phyloP scores from a whole-genome alignment of 371 early-diverging fungal genomes.

The Fennellomyces sp. region DNA sequence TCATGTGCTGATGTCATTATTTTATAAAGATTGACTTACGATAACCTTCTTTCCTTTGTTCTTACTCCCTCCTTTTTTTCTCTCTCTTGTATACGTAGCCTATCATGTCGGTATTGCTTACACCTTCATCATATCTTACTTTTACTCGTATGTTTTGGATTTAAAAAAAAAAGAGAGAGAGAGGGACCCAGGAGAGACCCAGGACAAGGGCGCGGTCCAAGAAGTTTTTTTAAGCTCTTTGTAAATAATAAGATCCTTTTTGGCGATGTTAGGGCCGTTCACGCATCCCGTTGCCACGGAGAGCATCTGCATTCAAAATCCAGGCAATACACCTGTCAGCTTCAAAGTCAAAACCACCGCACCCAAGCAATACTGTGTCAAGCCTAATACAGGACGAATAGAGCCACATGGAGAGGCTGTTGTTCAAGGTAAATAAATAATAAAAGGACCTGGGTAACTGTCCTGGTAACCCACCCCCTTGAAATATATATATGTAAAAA shows the following conservation, averaged over 20 bases:
- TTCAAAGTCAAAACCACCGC: slow-evolving; percentile 96
- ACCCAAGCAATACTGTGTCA: slow-evolving; percentile 90
- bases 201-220: no score
- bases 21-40: neutral
- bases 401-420: slow-evolving; percentile 59
- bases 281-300: slow-evolving; percentile 53
- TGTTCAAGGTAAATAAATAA: slow-evolving; percentile 76
- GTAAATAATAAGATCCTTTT: no score
- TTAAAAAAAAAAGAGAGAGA: neutral
- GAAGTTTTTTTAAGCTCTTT: no score
- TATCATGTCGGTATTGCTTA: slow-evolving; percentile 3
- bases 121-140: slow-evolving; percentile 1
- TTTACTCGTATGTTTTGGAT: slow-evolving; percentile 7
- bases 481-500: neutral
- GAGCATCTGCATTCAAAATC: slow-evolving; percentile 60
- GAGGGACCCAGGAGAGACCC: neutral
- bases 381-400: slow-evolving; percentile 85
- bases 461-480: no score
- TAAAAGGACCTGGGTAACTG: no score
- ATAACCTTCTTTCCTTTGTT: neutral
- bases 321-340: slow-evolving; percentile 58
- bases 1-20: neutral
- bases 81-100: slow-evolving; percentile 9
- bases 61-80: neutral
- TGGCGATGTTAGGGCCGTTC: slow-evolving; percentile 71